Evolutionary conservation across 768 basidiomycete species (phyloP), one percentile per base, ranked within the genome.

Genomic region (Grammothele lineata): DNA sequence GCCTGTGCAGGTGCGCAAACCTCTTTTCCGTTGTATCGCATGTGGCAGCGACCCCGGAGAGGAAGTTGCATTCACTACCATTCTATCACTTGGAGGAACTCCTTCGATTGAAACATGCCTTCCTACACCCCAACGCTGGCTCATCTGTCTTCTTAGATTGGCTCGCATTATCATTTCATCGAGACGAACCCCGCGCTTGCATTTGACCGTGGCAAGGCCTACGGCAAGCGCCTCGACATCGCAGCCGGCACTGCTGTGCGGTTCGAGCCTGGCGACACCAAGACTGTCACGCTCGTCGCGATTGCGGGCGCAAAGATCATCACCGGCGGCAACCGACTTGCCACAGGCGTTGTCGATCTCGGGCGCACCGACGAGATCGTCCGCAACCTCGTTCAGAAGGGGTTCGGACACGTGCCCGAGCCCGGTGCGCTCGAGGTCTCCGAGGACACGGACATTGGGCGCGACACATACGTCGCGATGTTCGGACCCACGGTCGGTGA

Each of bases 401-500:
- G 81, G 3, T 96, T 95, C 62, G 72, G 71, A 5, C 83, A 94
- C 66, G 66, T 72, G 3, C 75, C 81, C 2, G 81, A 92, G 54
- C 85, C 83, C 4, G 78, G 75, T 7, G 81, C 79, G 5, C 60
- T 70, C 19, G 72, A 76, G 38, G 71, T 87, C 9, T 55, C 56
- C 24, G 54, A 32, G 43, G 80, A 84, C 44, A 80, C 76, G 24
- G 73, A 75, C 22, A 73, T 93, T 15, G 70, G 76, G 21, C 71
- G 87, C 36, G 81, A 87, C 36, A 72, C 81, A 36, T 97, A 97
- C 66, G 83, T 89, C 4, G 82, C 86, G 5, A 96, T 97, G 92
- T 99, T 81, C 66, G 96, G 96, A 0, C 96, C 96, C 0, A 98
- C 96, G 0, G 78, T 77, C 1, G 96, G 95, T 0, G 95, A 99